phyloP scores from a whole-genome alignment of 495 filamentous ascomycete genomes.

The Hyaloscypha bicolor region DNA sequence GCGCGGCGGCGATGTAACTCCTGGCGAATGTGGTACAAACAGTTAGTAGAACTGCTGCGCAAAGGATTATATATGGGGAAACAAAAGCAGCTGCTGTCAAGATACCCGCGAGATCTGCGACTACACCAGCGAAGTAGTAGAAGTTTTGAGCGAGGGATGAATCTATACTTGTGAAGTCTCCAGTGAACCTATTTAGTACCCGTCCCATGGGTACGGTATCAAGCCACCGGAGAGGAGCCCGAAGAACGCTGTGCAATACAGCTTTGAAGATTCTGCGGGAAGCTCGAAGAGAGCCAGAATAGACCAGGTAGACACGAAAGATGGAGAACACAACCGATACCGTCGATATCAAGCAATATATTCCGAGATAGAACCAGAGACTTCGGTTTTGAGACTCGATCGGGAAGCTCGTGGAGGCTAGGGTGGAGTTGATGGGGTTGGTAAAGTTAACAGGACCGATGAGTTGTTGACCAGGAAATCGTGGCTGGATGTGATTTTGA shows the following conservation, averaged over 20 bases:
- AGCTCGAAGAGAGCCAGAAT: slow-evolving; percentile 41
- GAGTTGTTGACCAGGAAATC: slow-evolving; percentile 39
- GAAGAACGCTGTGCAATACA: slow-evolving; percentile 50
- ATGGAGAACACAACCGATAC: slow-evolving; percentile 12
- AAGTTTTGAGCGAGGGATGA: slow-evolving; percentile 47
- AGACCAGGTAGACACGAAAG: slow-evolving; percentile 7
- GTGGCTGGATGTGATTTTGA: slow-evolving; percentile 18
- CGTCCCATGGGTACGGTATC: slow-evolving; percentile 64
- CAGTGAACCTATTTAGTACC: slow-evolving; percentile 63
- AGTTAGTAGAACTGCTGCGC: slow-evolving; percentile 38
- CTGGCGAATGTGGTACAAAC: slow-evolving; percentile 46
- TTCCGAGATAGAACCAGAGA: slow-evolving; percentile 62
- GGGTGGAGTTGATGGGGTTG: neutral
- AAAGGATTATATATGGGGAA: slow-evolving; percentile 45
- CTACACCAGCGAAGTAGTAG: slow-evolving; percentile 25
- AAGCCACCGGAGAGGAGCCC: slow-evolving; percentile 58
- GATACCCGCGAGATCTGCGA: neutral
- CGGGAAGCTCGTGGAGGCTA: slow-evolving; percentile 33
- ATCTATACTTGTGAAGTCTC: slow-evolving; percentile 59
- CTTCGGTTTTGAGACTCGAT: slow-evolving; percentile 30
- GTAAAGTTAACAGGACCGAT: neutral
- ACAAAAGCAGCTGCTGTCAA: slow-evolving; percentile 35
- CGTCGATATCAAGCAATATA: slow-evolving; percentile 65
- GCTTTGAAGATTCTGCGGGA: slow-evolving; percentile 55
- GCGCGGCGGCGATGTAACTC: slow-evolving; percentile 58